Percentiles rank a stretch among this genome's conserved stretches.
Conservation (phyloP, 2,329 filamentous ascomycete species). For the Phialophora verrucosa region DNA sequence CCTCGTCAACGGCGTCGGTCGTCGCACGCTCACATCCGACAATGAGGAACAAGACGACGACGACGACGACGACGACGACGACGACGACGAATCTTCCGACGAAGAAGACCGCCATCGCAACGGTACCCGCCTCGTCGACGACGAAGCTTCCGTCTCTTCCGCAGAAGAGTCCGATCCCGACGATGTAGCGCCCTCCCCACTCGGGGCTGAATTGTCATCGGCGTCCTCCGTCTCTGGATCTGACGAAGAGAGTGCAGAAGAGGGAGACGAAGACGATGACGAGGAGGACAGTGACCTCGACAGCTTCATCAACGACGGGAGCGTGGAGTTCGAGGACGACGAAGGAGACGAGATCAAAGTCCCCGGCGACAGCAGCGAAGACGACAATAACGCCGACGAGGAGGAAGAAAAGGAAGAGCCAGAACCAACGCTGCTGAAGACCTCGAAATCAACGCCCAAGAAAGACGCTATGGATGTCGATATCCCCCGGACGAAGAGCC, state of each 20-base stretch:
- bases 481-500: background rate
- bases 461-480: background rate
- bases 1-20: conserved; percentile 48
- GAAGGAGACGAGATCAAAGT: conserved; percentile 48
- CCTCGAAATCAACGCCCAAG: background rate
- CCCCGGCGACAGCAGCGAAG: conserved; percentile 40
- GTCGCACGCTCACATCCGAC: conserved; percentile 44
- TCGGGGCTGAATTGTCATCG: conserved; percentile 33
- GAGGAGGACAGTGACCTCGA: conserved; percentile 55
- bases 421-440: background rate
- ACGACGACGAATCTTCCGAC: background rate
- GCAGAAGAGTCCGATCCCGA: conserved; percentile 34
- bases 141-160: conserved; percentile 41
- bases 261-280: conserved; percentile 50
- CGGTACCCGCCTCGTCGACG: conserved; percentile 35
- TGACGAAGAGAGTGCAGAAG: conserved; percentile 39
- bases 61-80: conserved; percentile 39
- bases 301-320: conserved; percentile 52
- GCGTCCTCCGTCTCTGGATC: conserved; percentile 41
- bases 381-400: background rate
- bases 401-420: background rate
- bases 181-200: conserved; percentile 31
- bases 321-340: conserved; percentile 51
- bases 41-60: conserved; percentile 61
- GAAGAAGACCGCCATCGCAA: conserved; percentile 42